Evolutionary conservation across 2,329 filamentous ascomycete species (phyloP), one percentile per base, ranked within the genome.

Genomic region (Ophiostoma piceae): DNA sequence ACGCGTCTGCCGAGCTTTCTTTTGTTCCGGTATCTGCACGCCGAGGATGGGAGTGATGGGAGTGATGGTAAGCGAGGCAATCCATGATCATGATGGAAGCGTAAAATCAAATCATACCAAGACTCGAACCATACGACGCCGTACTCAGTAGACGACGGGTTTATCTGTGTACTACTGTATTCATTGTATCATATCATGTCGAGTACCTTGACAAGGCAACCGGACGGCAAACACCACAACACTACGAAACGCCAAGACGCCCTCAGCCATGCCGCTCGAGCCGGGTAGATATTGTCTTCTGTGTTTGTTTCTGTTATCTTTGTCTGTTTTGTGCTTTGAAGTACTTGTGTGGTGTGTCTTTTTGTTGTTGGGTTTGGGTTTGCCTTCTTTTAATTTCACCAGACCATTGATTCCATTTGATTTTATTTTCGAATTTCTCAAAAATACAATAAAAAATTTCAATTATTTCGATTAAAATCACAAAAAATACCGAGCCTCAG

Each of bases 231-330:
- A 57, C 51, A 57, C 51, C n/a, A 14, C 22, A 47, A 47, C 51
- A 57, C 51, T n/a, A 57, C 51, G 51, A 26, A 57, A 57, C 51
- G 51, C 51, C 51, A 57, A 57, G 51, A 26, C 51, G n/a, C n/a
- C 51, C n/a, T 29, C 51, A 57, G 51, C 51, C 51, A 57, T 57
- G 51, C 51, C 51, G 51, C 51, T 57, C 51, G 51, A 57, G 51
- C 51, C 51, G 51, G 51, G 7, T 57, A 57, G n/a, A 29, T 57
- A 57, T 57, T 57, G 2, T 26, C 8, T 26, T 26, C 16, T 16
- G 43, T 47, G 16, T 19, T n/a, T 47, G 41, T 43, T 43, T 43
- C 35, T 41, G 39, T 41, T 41, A 41, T 41, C 39, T 41, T 12
- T 41, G 9, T 41, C 3, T 41, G 9, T 41, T 41, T 14, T 12